Percentiles rank a stretch among this genome's conserved stretches.
Evolutionary conservation across 306 rosid species (phyloP).

Genomic region (Argentina anserina): DNA sequence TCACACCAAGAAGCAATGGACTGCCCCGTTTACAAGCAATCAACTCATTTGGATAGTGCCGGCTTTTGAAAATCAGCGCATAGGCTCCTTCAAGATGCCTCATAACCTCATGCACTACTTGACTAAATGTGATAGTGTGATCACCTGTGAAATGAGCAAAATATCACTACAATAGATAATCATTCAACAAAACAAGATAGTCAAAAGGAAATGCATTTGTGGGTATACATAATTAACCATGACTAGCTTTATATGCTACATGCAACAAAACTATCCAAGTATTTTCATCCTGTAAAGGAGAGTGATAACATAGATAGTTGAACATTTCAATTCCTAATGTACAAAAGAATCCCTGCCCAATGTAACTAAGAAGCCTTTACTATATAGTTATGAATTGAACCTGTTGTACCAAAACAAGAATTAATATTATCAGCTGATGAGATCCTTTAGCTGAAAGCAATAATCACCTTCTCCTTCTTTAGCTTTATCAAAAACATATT

Average conservation of each 20-base stretch:
- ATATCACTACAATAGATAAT: conserved; percentile 14
- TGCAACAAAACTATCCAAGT: not conserved
- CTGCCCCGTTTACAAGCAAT: conserved; percentile 99
- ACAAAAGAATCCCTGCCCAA: not conserved
- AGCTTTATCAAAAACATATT: conserved; percentile 85
- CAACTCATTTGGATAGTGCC: conserved; percentile 89
- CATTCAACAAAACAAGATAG: not conserved
- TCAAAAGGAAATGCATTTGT: conserved; percentile 7
- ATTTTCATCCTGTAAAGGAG: not conserved
- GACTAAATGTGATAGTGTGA: conserved; percentile 78
- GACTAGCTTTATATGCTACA: not conserved
- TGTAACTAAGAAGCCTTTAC: not conserved
- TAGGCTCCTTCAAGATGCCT: conserved; percentile 99
- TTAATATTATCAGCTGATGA: not conserved
- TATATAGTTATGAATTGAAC: not conserved
- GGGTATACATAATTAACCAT: not conserved
- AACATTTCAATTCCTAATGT: not conserved
- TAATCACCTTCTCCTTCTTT: conserved; percentile 63
- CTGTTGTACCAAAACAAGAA: not conserved
- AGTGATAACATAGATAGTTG: not conserved
- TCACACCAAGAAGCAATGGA: conserved; percentile 89
- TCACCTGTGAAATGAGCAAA: conserved; percentile 53
- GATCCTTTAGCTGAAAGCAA: not conserved
- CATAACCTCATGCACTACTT: conserved; percentile 97
- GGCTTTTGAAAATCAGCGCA: conserved; percentile 94